Evolutionary conservation across 1,284 basidiomycete genomes (phyloP), one percentile per base, ranked within the genome.

Genomic region (Schizophyllum commune): DNA sequence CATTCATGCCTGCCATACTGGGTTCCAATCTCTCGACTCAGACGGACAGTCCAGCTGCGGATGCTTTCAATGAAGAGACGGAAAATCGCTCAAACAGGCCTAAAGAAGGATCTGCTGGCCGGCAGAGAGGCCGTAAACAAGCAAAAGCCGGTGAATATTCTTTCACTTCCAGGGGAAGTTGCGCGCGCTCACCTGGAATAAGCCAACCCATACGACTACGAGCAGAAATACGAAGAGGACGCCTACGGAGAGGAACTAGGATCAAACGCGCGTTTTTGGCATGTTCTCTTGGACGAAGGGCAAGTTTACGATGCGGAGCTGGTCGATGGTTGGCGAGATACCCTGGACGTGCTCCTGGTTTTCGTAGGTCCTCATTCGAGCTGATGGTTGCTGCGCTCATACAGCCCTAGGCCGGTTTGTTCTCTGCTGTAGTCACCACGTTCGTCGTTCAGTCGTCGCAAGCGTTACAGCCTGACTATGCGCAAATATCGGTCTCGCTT

Each of bases 341-440:
- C 21, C 32, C 32, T 56, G 55, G 55, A 56, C 27, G 33, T 56
- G 22, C 55, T 56, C n/a, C 55, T 56, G 4, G 21, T 56, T 17
- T 56, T 56, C n/a, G 55, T 56, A 11, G 19, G 55, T 32, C 27
- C 2, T 47, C 39, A 3, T 47, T 3, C 9, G 39, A 13, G 3
- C 34, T 47, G 8, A 47, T 2, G 3, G 3, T 11, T 17, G 39
- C 39, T 3, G 2, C 39, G 39, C 39, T 47, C 2, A 47, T 8
- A 17, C 39, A 2, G 3, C 17, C 39, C 4, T 4, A 57, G 39
- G 60, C 63, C 8, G 62, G 63, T 39, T 61, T 67, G 4, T 67
- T 66, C 39, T 66, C 65, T 5, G 62, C 60, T 7, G 61, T 67
- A 6, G 58, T 66, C 4, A 64, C 66, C 3, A 60, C 65, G 4